Evolutionary conservation across 75 land plant species (phyloP).

Genomic region (Larix kaempferi): DNA sequence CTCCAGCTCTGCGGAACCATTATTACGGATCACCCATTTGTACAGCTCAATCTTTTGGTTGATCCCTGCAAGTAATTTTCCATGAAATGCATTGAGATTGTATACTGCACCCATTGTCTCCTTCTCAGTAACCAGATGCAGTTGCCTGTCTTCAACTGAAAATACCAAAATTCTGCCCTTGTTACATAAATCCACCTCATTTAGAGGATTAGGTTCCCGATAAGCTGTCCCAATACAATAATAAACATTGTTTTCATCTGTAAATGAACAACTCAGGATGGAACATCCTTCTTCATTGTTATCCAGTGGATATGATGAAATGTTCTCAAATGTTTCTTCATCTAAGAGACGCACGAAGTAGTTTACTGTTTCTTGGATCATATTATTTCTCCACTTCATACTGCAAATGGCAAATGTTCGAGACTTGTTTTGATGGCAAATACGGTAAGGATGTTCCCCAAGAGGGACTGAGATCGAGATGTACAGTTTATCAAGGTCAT

Average conservation of each 20-base stretch:
- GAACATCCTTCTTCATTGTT: constrained; percentile 44
- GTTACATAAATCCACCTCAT: constrained; percentile 38
- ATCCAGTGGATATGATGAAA: constrained; percentile 31
- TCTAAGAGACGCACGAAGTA: constrained; percentile 36
- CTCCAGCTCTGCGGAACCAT: constrained; percentile 36
- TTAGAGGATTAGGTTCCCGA: constrained; percentile 11
- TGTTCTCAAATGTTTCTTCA: constrained; percentile 43
- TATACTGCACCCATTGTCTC: constrained; percentile 46
- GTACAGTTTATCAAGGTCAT: constrained; percentile 45
- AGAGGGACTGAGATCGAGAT: constrained; percentile 39
- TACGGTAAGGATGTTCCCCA: constrained; percentile 44
- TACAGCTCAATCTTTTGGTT: constrained; percentile 46
- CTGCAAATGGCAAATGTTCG: constrained; percentile 40
- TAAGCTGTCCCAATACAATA: constrained; percentile 52
- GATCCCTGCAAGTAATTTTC: constrained; percentile 46
- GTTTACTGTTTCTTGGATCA: constrained; percentile 30
- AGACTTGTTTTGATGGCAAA: constrained; percentile 37
- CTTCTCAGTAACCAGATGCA: constrained; percentile 43
- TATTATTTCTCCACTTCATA: constrained; percentile 22
- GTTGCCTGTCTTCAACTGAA: constrained; percentile 22
- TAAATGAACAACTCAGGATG: constrained; percentile 43
- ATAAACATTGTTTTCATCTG: constrained; percentile 39
- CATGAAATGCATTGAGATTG: constrained; percentile 45
- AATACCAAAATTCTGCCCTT: constrained; percentile 18
- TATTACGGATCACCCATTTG: constrained; percentile 40